Evolutionary conservation across 1,284 basidiomycete species (phyloP).

Genomic region (Meira miltonrushii): DNA sequence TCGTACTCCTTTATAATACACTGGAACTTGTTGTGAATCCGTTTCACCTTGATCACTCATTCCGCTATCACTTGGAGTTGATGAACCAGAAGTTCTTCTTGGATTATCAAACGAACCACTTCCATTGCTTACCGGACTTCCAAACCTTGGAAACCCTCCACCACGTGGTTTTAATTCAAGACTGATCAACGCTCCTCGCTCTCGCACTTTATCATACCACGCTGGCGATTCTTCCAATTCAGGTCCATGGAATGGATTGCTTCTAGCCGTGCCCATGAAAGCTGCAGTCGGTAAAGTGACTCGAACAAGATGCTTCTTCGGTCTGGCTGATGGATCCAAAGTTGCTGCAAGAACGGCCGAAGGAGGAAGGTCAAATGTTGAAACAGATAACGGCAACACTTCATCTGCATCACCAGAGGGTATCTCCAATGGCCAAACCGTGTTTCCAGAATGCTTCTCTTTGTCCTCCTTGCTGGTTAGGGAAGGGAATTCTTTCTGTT

Average conservation of each 20-base stretch:
- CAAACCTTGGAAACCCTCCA: too few relatives aligned
- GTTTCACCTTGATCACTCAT: conserved; percentile 3
- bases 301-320: conserved; percentile 44
- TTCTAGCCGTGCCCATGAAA: conserved; percentile 26
- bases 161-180: conserved; percentile 18
- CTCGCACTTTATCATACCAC: conserved; percentile 25
- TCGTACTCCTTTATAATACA: conserved; percentile 21
- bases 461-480: background rate
- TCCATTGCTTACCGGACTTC: too few relatives aligned
- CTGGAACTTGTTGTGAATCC: conserved; percentile 20
- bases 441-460: background rate
- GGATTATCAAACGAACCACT: too few relatives aligned
- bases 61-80: background rate
- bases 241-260: conserved; percentile 23
- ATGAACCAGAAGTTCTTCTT: too few relatives aligned
- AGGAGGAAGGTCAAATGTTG: conserved; percentile 43
- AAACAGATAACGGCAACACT: conserved; percentile 32
- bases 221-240: conserved; percentile 20
- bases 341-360: conserved; percentile 49
- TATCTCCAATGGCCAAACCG: too few relatives aligned
- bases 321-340: conserved; percentile 35
- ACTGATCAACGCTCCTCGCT: conserved; percentile 30
- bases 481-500: too few relatives aligned
- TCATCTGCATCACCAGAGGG: too few relatives aligned
- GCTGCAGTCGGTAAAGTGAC: conserved; percentile 28